Evolutionary conservation across 179 eudicot genomes (phyloP).

Genomic region (Beta macrorhiza): DNA sequence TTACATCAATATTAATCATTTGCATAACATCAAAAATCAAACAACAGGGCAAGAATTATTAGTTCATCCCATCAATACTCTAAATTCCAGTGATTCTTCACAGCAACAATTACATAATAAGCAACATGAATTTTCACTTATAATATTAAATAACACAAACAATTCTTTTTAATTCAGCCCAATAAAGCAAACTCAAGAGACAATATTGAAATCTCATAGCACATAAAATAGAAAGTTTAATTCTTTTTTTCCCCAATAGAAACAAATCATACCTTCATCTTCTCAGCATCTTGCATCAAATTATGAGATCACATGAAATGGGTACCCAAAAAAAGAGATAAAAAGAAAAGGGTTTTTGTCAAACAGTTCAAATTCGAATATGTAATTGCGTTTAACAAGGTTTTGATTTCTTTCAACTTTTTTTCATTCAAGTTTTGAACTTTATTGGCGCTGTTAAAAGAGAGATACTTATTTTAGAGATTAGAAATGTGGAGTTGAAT

Average conservation of each 20-base stretch:
- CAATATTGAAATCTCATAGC: not conserved
- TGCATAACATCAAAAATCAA: not conserved
- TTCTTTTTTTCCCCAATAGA: not conserved
- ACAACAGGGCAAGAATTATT: not conserved
- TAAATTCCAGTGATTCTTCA: not conserved
- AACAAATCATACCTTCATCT: constrained; percentile 27
- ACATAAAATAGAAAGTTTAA: not conserved
- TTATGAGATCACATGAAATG: not conserved
- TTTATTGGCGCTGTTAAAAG: not conserved
- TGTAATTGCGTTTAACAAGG: not conserved
- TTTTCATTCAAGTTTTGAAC: not conserved
- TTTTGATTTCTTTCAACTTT: not conserved
- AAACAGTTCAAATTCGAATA: not conserved
- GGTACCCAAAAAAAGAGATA: not conserved
- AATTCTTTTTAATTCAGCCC: not conserved
- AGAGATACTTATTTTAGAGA: not conserved
- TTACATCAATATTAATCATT: not conserved
- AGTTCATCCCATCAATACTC: not conserved
- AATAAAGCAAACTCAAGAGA: not conserved
- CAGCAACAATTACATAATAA: not conserved
- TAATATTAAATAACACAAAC: no score
- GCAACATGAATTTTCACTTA: not conserved
- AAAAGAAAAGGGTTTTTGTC: not conserved
- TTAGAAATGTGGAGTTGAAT: not conserved
- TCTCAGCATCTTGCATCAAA: constrained; percentile 17